Evolutionary conservation across 805 yeast genomes (phyloP), one percentile per base, ranked within the genome.

Genomic region (Schwanniomyces yamadae): DNA sequence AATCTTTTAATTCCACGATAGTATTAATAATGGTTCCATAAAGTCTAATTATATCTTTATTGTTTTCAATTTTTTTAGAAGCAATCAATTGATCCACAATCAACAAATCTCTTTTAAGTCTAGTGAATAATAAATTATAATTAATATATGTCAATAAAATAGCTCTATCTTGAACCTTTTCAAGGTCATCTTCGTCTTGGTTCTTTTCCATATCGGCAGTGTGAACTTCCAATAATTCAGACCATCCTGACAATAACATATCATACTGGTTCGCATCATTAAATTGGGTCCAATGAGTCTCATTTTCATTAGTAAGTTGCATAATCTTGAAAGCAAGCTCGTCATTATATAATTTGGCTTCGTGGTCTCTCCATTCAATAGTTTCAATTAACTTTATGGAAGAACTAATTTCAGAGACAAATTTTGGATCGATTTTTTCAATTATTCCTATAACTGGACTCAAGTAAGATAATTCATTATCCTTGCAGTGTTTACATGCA

Each of bases 91-190:
- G 59, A 10, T 54, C 58, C 29, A 77, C 64, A 26, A 83, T 59
- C 15, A 71, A 50, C 41, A 69, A 57, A 49, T 88, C 96, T 62
- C 98, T 80, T 54, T 79, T 76, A 33, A 88, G 73, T 42, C 86
- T 77, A 22, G 83, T 73, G 39, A 84, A 65, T 30, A 84, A 61
- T 42, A 77, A 64, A 48, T 79, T 75, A 63, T 84, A 91, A 49
- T 77, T 79, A 49, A 89, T 76, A 58, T 74, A 91, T 0, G 96
- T 84, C 38, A 78, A 64, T 28, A 89, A 60, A 44, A 91, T 80
- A 51, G 89, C 86, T 41, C 82, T 75, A 46, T 82, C 78, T 56
- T 87, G 88, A 31, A 75, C 76, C 36, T 72, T 77, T 33, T 76
- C 79, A 29, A 71, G 75, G 37, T 75, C 82, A 31, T 71, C 74